Evolutionary conservation across 1,139 yeast species (phyloP).

Genomic region (Suhomyces bribrorum): DNA sequence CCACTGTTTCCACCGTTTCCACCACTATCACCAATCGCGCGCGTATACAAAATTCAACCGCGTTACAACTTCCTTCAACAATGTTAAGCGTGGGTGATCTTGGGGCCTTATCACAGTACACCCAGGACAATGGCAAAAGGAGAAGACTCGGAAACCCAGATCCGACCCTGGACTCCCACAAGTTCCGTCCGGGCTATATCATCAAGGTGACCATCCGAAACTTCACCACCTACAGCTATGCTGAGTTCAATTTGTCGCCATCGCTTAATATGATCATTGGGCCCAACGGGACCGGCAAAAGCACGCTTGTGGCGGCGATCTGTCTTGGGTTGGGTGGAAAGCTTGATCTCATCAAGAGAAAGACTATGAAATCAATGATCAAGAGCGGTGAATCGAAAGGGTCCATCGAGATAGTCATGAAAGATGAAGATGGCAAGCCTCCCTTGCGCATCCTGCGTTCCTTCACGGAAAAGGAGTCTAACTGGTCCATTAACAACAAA

Average conservation of each 20-base stretch:
- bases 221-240: conserved; percentile 79
- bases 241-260: conserved; percentile 81
- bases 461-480: conserved; percentile 48
- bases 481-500: conserved; percentile 61
- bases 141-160: conserved; percentile 1
- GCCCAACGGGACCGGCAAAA: conserved; percentile 96
- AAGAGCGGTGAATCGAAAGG: conserved; percentile 67
- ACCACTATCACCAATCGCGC: neutral
- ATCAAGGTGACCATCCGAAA: conserved; percentile 65
- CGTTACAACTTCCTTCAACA: neutral
- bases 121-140: conserved; percentile 6
- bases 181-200: conserved; percentile 62
- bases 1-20: too few relatives aligned
- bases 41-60: neutral
- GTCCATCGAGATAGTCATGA: conserved; percentile 64
- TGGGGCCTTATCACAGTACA: conserved; percentile 10
- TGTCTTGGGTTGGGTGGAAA: conserved; percentile 88
- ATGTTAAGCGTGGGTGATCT: conserved; percentile 9
- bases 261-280: conserved; percentile 91
- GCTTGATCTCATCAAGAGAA: conserved; percentile 78
- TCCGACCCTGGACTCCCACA: conserved; percentile 3
- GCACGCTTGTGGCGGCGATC: conserved; percentile 90
- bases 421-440: conserved; percentile 36
- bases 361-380: conserved; percentile 70
- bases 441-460: conserved; percentile 38